Evolutionary conservation across 1,139 yeast species (phyloP).

Genomic region (Kluyveromyces sp.): DNA sequence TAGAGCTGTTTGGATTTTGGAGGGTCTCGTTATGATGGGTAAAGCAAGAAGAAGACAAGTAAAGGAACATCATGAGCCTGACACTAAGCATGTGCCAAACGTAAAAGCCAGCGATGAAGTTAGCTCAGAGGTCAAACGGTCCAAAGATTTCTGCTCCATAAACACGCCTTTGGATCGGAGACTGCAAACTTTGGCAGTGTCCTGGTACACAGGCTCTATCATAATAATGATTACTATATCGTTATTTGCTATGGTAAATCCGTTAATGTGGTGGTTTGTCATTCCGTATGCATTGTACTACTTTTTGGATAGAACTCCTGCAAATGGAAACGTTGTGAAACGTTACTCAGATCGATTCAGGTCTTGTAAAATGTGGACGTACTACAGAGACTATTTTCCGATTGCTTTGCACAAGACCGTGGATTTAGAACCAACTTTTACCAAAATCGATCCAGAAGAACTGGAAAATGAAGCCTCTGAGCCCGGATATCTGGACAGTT

Average conservation of each 20-base stretch:
- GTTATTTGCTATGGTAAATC: slow-evolving; percentile 55
- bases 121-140: not conserved
- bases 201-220: slow-evolving; percentile 72
- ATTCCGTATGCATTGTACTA: slow-evolving; percentile 55
- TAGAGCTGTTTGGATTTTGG: too few relatives aligned
- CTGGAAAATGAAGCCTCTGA: slow-evolving; percentile 18
- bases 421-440: slow-evolving; percentile 71
- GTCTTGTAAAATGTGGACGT: slow-evolving; percentile 57
- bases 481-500: slow-evolving; percentile 2
- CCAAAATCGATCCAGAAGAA: slow-evolving; percentile 20
- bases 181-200: slow-evolving; percentile 62
- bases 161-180: slow-evolving; percentile 51
- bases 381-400: slow-evolving; percentile 77
- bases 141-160: slow-evolving; percentile 19
- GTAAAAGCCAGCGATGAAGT: not conserved
- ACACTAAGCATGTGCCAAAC: too few relatives aligned
- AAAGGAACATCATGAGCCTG: not conserved
- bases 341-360: slow-evolving; percentile 55
- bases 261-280: slow-evolving; percentile 61
- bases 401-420: slow-evolving; percentile 63
- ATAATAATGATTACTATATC: slow-evolving; percentile 52
- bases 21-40: not conserved
- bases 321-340: slow-evolving; percentile 60
- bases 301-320: slow-evolving; percentile 53
- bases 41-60: not conserved